Conservation (phyloP, 2,329 filamentous ascomycete genomes). For the Penicillium digitatum region DNA sequence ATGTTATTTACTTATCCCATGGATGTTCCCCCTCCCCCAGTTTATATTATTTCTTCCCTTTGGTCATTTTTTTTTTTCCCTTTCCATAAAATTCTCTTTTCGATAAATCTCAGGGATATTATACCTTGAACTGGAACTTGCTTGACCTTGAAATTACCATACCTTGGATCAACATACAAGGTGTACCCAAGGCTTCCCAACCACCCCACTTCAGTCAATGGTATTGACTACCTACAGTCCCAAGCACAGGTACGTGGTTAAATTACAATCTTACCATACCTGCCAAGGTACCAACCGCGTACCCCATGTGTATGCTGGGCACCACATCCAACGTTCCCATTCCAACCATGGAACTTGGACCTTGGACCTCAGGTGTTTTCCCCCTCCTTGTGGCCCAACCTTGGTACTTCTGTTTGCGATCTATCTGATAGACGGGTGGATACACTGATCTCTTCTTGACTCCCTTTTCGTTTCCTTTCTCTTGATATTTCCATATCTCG, state of each 20-base stretch:
- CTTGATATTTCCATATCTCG: conserved; percentile 6
- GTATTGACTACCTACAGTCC: neutral
- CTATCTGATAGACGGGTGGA: conserved; percentile 19
- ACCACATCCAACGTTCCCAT: neutral
- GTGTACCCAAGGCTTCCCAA: neutral
- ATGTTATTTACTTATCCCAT: neutral
- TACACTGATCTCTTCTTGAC: neutral
- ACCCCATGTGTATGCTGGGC: neutral
- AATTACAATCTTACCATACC: neutral
- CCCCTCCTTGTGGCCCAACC: conserved; percentile 11
- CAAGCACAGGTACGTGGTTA: neutral
- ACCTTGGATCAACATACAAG: neutral
- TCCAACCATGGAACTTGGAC: neutral
- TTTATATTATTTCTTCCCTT: neutral
- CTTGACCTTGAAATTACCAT: neutral
- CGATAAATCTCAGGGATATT: neutral
- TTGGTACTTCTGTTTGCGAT: conserved; percentile 16
- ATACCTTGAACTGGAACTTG: neutral
- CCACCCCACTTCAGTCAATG: neutral
- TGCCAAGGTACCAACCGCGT: neutral
- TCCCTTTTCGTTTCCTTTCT: conserved; percentile 1
- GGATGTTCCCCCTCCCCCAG: neutral
- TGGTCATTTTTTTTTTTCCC: neutral
- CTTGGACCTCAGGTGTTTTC: conserved; percentile 5
- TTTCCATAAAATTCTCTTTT: neutral